These are phyloP conservation scores for Rhodotorula sp. DNA, from an alignment of 1,284 basidiomycete genomes.

Conservation along the genomic window DNA sequence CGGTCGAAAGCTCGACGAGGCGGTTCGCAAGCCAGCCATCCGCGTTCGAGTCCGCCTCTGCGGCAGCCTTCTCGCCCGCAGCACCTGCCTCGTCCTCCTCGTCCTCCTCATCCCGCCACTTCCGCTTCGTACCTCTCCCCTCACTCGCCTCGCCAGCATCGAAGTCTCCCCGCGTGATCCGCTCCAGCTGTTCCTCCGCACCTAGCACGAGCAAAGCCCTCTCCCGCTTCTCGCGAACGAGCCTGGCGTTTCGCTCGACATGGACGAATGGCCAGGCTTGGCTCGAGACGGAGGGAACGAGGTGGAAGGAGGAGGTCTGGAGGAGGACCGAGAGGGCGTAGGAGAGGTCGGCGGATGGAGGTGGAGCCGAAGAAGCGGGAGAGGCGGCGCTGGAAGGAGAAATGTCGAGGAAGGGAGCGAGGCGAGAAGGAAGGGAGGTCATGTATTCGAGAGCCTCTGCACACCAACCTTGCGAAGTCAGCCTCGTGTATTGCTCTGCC, in stretches of 20 bases:
- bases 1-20: too few species aligned
- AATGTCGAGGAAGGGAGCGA: neutral
- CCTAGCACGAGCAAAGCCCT: neutral
- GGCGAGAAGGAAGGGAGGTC: neutral
- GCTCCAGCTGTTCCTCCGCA: neutral
- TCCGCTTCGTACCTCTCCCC: too few species aligned
- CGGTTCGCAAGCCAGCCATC: too few species aligned
- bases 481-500: too few species aligned
- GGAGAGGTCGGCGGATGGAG: slow-evolving; percentile 2
- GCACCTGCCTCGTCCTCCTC: too few species aligned
- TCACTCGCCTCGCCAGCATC: too few species aligned
- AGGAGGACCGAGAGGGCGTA: neutral
- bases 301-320: neutral
- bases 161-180: neutral
- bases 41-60: too few species aligned
- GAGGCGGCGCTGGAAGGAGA: neutral
- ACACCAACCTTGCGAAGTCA: too few species aligned
- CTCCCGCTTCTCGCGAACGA: neutral
- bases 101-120: too few species aligned
- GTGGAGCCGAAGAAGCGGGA: neutral
- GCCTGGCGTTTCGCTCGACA: neutral
- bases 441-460: neutral
- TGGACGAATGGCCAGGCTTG: neutral
- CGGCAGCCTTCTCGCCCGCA: too few species aligned
- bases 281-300: neutral